Conservation (phyloP, 2,329 filamentous ascomycete species). For the Colletotrichum plurivorum region DNA sequence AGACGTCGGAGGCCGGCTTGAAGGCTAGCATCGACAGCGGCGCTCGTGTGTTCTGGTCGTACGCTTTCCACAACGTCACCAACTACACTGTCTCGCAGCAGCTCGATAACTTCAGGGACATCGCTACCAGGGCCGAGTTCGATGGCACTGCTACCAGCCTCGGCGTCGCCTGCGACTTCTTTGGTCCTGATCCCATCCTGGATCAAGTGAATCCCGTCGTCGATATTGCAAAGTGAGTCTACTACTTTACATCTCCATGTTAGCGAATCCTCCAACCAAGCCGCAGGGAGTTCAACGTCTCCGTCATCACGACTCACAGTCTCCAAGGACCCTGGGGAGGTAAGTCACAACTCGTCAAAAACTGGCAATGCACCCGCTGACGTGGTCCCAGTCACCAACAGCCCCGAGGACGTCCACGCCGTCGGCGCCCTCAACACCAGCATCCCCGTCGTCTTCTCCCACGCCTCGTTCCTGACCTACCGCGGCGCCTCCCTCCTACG, state of each 20-base stretch:
- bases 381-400: slow-evolving; percentile 47
- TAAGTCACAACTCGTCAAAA: slow-evolving; percentile 42
- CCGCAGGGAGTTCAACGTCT: slow-evolving; percentile 53
- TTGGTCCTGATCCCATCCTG: slow-evolving; percentile 47
- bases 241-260: not conserved
- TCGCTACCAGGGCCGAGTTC: slow-evolving; percentile 48
- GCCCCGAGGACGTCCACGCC: slow-evolving; percentile 54
- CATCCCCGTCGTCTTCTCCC: slow-evolving; percentile 66
- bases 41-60: slow-evolving; percentile 63
- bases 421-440: slow-evolving; percentile 57
- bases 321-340: slow-evolving; percentile 56
- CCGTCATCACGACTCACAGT: slow-evolving; percentile 62
- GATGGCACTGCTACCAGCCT: slow-evolving; percentile 51
- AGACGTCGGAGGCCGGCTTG: slow-evolving; percentile 59
- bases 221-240: slow-evolving; percentile 49
- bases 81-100: slow-evolving; percentile 54
- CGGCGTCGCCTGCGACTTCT: slow-evolving; percentile 58
- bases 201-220: slow-evolving; percentile 50
- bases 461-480: slow-evolving; percentile 61
- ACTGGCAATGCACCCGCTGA: not conserved
- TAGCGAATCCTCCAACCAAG: not conserved
- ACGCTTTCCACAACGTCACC: slow-evolving; percentile 55
- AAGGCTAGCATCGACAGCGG: slow-evolving; percentile 63
- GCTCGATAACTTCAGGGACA: slow-evolving; percentile 53
- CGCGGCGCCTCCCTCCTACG: slow-evolving; percentile 59